Conservation (phyloP, 495 filamentous ascomycete species). For the Cladorrhinum samala region DNA sequence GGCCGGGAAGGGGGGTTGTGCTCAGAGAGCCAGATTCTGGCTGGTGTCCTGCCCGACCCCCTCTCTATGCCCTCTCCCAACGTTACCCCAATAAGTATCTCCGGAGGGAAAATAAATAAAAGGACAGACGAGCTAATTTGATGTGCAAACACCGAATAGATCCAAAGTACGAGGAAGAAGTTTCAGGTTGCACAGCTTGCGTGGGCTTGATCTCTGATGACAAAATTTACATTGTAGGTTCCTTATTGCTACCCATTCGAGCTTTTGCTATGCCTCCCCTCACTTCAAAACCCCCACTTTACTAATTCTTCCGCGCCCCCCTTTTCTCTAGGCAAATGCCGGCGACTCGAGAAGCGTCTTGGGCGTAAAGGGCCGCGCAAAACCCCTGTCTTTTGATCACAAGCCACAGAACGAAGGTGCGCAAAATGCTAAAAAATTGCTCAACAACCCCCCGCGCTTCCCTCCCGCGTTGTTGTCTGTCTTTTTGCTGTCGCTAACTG, state of each 20-base stretch:
- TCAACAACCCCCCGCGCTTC: too few relatives aligned
- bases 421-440: too few relatives aligned
- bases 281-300: slow-evolving; percentile 4
- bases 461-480: slow-evolving; percentile 2
- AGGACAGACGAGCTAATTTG: slow-evolving; percentile 16
- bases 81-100: too few relatives aligned
- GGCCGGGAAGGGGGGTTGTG: too few relatives aligned
- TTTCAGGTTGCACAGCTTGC: slow-evolving; percentile 94
- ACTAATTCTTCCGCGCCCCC: slow-evolving; percentile 18
- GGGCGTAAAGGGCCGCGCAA: slow-evolving; percentile 92
- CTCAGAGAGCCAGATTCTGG: too few relatives aligned
- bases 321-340: slow-evolving; percentile 69
- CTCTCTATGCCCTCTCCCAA: too few relatives aligned
- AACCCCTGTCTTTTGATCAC: slow-evolving; percentile 95
- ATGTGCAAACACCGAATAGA: slow-evolving; percentile 50
- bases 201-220: slow-evolving; percentile 80
- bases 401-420: slow-evolving; percentile 97
- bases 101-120: slow-evolving; percentile 2
- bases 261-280: not conserved
- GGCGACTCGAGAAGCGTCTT: slow-evolving; percentile 92
- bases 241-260: not conserved
- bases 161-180: slow-evolving; percentile 93
- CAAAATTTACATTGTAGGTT: slow-evolving; percentile 83
- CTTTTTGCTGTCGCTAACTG: slow-evolving; percentile 23
- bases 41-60: too few relatives aligned